Percentiles rank a stretch among this genome's conserved stretches.
phyloP scores from a whole-genome alignment of 495 filamentous ascomycete genomes.

The Penicillium subrubescens region DNA sequence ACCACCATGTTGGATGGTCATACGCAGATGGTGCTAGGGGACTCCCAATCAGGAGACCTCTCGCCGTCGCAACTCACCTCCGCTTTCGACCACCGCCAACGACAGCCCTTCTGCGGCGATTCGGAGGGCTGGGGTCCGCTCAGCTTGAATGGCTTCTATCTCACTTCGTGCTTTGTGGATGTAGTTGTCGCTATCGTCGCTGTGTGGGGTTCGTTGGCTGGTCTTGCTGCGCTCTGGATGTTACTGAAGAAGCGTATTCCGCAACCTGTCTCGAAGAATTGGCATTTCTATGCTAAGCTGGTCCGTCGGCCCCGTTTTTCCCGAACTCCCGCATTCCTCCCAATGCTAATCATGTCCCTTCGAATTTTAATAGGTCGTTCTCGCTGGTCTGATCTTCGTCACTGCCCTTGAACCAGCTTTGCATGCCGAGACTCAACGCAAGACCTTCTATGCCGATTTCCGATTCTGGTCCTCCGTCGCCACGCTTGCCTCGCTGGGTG shows the following conservation, averaged over 20 bases:
- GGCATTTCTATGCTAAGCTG: slow-evolving; percentile 94
- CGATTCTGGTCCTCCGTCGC: slow-evolving; percentile 85
- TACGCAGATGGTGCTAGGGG: slow-evolving; percentile 47
- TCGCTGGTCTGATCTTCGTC: slow-evolving; percentile 67
- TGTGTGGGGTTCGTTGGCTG: slow-evolving; percentile 72
- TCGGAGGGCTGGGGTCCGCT: slow-evolving; percentile 94
- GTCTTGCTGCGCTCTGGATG: slow-evolving; percentile 73
- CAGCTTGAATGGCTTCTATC: slow-evolving; percentile 79
- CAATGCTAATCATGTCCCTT: slow-evolving; percentile 24
- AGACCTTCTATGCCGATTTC: slow-evolving; percentile 79
- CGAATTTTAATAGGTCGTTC: slow-evolving; percentile 56
- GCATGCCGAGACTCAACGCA: slow-evolving; percentile 70
- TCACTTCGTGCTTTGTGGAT: slow-evolving; percentile 96
- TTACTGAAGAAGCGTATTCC: slow-evolving; percentile 67
- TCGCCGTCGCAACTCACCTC: slow-evolving; percentile 33
- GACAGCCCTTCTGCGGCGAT: slow-evolving; percentile 80
- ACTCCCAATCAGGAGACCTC: slow-evolving; percentile 31
- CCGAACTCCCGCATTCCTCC: not conserved
- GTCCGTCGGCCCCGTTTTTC: slow-evolving; percentile 48
- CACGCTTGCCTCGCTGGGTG: slow-evolving; percentile 73
- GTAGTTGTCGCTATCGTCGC: slow-evolving; percentile 78
- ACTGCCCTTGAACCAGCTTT: slow-evolving; percentile 73
- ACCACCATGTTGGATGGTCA: slow-evolving; percentile 48
- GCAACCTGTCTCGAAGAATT: slow-evolving; percentile 74
- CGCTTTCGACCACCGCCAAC: slow-evolving; percentile 32